Evolutionary conservation across 345 rosid genomes (phyloP), one percentile per base, ranked within the genome.

Genomic region (Abelmoschus esculentus): DNA sequence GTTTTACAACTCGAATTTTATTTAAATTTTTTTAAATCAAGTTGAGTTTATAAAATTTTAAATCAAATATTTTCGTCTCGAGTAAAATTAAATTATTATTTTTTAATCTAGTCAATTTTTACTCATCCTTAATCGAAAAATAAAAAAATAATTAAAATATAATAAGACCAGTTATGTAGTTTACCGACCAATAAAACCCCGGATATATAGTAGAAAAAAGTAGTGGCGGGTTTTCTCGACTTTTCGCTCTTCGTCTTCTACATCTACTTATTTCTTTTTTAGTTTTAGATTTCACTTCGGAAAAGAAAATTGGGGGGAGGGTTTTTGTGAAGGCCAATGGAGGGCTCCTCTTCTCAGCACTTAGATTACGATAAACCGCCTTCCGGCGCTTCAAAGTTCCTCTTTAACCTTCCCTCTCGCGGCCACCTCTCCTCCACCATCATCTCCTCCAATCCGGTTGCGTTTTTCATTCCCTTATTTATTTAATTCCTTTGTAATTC

Each of bases 361-460:
- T 76, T 79, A 17, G 84, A 82, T 70, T 70, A 82, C 6, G 79
- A 70, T 70, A 74, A 60, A 17, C 59, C 65, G 75, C 73, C 77
- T 72, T 18, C 76, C 15, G 67, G 74, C 53, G 82, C 84, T 36
- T 82, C 93, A 59, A 79, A 75, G 72, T 83, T 87, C 69, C 98
- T 92, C 61, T 57, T 86, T 49, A 75, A 90, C 72, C 98, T 92
- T 58, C 96, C 96, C 3, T 90, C 92, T 70, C 91, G 89, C 49
- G 96, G 96, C 69, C 85, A 83, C 78, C 82, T 90, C 69, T 86
- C 93, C 72, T 88, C 98, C 70, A 75, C 90, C 42, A 79, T 83
- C 73, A 72, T 87, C 79, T 86, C 91, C 70, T 79, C 92, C 55
- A 90, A 86, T 79, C 89, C 81, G 86, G 98, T 92, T 40, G 3